Evolutionary conservation across 805 yeast genomes (phyloP), one percentile per base, ranked within the genome.

Genomic region (Starmera pachycereana): DNA sequence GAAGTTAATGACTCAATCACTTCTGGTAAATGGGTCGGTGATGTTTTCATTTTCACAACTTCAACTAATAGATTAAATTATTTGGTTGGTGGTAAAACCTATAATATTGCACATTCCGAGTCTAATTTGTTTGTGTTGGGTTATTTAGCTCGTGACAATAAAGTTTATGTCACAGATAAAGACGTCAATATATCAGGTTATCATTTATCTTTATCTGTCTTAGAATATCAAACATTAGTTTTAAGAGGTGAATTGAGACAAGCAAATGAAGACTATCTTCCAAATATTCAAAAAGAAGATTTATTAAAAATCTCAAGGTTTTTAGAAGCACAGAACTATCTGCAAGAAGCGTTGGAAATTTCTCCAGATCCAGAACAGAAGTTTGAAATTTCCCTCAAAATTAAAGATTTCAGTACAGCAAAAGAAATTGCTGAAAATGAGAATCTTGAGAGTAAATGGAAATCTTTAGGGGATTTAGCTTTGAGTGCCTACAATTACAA

Each of bases 1-100:
- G 95, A 94, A 45, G 73, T 87, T 44, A 73, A 75, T 42, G 99
- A 92, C 58, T 65, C 78, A 14, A 75, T 90, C 32, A 76, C 84
- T 44, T 81, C 95, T 27, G 97, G 97, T 54, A 81, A 80, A 60
- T 92, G 97, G 88, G 88, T 89, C 53, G 98, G 97, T 49, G 97
- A 92, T 66, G 97, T 92, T 36, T 89, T 90, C 60, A 76, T 92
- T 40, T 92, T 82, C 67, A 86, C 97, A 12, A 87, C 97, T 3
- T 56, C 78, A 14, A 71, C 94, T 19, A 86, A 88, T 65, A 78
- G 97, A 61, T 71, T 92, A 56, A 90, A 89, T 64, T 92, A 92
- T 60, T 75, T 88, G 46, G 97, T 92, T 44, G 98, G 98, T 52
- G 95, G 95, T 32, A 85, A 88, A 55, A 78, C 84, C 19, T 86